phyloP scores from a whole-genome alignment of 2,329 filamentous ascomycete genomes.

The Setomelanomma holmii region DNA sequence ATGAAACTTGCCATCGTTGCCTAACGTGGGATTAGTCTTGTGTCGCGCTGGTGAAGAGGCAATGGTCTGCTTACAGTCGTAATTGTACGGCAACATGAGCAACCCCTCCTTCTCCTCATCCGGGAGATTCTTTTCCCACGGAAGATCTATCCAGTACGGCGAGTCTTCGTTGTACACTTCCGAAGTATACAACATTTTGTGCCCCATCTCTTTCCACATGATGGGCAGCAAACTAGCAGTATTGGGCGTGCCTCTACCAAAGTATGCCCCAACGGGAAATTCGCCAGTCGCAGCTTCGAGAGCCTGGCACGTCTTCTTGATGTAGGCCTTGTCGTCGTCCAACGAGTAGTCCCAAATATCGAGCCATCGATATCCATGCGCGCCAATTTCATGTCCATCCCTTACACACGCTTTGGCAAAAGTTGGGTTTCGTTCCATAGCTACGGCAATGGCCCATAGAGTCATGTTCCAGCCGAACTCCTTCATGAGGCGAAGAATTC shows the following conservation, averaged over 20 bases:
- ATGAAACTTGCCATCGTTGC: constrained; percentile 55
- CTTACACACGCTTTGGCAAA: constrained; percentile 57
- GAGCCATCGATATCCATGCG: constrained; percentile 60
- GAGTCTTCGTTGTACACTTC: constrained; percentile 64
- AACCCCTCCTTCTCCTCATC: constrained; percentile 59
- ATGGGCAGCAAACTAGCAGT: constrained; percentile 59
- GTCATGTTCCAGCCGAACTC: constrained; percentile 59
- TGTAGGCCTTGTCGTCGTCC: constrained; percentile 58
- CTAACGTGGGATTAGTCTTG: constrained; percentile 57
- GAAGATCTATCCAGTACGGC: constrained; percentile 64
- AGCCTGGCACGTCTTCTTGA: constrained; percentile 52
- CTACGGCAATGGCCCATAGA: constrained; percentile 59
- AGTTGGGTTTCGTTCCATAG: constrained; percentile 57
- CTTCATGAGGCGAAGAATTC: constrained; percentile 58
- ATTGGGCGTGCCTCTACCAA: constrained; percentile 57
- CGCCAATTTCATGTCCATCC: constrained; percentile 59
- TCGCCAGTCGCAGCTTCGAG: constrained; percentile 52
- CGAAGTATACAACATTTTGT: constrained; percentile 57
- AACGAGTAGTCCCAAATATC: constrained; percentile 57
- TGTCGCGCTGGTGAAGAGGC: constrained; percentile 55
- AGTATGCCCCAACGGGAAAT: constrained; percentile 59
- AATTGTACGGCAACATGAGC: constrained; percentile 62
- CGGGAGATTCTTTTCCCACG: constrained; percentile 53
- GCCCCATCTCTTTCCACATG: constrained; percentile 61
- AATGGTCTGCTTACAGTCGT: constrained; percentile 59